Conservation (phyloP, 2,329 filamentous ascomycete species). For the Fusarium incarnatum region DNA sequence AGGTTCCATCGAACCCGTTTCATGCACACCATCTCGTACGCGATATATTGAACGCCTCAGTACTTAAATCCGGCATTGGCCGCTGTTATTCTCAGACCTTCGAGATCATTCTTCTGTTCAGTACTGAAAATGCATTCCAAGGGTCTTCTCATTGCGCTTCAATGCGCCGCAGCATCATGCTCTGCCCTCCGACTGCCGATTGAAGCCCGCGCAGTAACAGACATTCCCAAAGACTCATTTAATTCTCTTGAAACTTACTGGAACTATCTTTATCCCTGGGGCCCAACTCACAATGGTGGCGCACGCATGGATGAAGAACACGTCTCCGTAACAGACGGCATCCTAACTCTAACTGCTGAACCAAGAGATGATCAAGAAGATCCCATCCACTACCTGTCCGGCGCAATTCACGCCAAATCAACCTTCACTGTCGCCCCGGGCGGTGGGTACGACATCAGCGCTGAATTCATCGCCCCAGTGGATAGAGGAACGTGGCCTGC, state of each 20-base stretch:
- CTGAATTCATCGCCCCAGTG: conserved; percentile 33
- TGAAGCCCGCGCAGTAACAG: conserved; percentile 23
- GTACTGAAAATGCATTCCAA: background rate
- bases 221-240: conserved; percentile 31
- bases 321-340: conserved; percentile 25
- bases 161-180: conserved; percentile 12
- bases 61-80: background rate
- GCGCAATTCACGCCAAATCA: conserved; percentile 32
- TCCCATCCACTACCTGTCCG: conserved; percentile 35
- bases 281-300: conserved; percentile 31
- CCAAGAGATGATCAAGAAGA: conserved; percentile 23
- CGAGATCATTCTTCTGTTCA: background rate
- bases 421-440: conserved; percentile 28
- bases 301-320: conserved; percentile 34
- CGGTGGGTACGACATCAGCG: conserved; percentile 31
- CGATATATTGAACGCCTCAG: background rate
- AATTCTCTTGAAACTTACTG: conserved; percentile 31
- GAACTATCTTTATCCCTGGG: conserved; percentile 37
- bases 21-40: background rate
- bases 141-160: conserved; percentile 6
- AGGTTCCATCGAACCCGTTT: conserved; percentile 15
- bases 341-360: conserved; percentile 32
- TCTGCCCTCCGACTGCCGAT: conserved; percentile 7
- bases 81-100: accelerated
- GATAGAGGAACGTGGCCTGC: conserved; percentile 28